phyloP scores from a whole-genome alignment of 768 basidiomycete species.

The Rhizopogon sp. region DNA sequence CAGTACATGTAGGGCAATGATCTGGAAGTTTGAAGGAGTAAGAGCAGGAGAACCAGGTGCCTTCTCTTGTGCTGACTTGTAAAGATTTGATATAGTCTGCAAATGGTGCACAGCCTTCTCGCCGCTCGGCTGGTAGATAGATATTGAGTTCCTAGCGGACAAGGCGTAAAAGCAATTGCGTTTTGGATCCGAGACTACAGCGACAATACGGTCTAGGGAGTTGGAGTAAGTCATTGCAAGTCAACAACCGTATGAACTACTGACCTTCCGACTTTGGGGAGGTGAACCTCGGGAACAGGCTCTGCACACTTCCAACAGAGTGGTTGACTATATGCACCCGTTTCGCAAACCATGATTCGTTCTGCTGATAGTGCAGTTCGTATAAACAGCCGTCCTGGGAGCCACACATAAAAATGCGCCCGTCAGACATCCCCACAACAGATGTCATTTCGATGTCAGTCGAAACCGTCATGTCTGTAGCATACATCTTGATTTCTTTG shows the following conservation, averaged over 20 bases:
- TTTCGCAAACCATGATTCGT: slow-evolving; percentile 90
- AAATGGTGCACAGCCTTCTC: slow-evolving; percentile 66
- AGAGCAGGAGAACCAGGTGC: slow-evolving; percentile 73
- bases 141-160: slow-evolving; percentile 58
- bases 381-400: slow-evolving; percentile 84
- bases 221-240: slow-evolving; percentile 3
- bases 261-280: slow-evolving; percentile 61
- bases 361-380: slow-evolving; percentile 88
- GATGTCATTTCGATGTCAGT: slow-evolving; percentile 85
- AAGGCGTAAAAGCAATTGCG: slow-evolving; percentile 79
- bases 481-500: slow-evolving; percentile 83
- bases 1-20: slow-evolving; percentile 68
- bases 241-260: slow-evolving; percentile 13
- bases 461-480: slow-evolving; percentile 76
- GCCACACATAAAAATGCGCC: slow-evolving; percentile 90
- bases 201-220: slow-evolving; percentile 61
- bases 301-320: slow-evolving; percentile 73
- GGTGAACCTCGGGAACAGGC: slow-evolving; percentile 73
- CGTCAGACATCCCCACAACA: slow-evolving; percentile 72
- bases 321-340: slow-evolving; percentile 83
- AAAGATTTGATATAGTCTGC: slow-evolving; percentile 72
- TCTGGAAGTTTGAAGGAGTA: slow-evolving; percentile 62
- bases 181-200: slow-evolving; percentile 58
- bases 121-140: slow-evolving; percentile 57
- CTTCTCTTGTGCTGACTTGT: slow-evolving; percentile 76